phyloP scores from a whole-genome alignment of 2,329 filamentous ascomycete genomes.

The Colletotrichum spaethianum region DNA sequence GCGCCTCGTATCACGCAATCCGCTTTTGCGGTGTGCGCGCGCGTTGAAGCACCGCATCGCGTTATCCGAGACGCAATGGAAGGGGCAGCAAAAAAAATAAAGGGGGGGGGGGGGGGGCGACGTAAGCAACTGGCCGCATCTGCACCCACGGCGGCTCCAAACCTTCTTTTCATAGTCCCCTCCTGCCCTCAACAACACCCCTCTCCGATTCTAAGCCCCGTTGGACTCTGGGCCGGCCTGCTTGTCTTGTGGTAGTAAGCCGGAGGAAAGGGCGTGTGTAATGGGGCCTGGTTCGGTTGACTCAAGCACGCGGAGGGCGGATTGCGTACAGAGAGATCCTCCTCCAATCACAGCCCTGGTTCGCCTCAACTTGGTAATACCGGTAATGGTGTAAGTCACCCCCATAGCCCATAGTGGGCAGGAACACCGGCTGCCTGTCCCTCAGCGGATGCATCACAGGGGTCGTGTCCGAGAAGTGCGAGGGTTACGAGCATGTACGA shows the following conservation, averaged over 20 bases:
- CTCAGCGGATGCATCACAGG: neutral
- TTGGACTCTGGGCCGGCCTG: neutral
- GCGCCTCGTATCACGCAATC: conserved; percentile 5
- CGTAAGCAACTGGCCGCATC: too few relatives aligned
- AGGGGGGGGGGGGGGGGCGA: too few relatives aligned
- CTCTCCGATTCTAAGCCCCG: neutral
- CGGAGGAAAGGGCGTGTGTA: neutral
- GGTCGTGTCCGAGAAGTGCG: neutral
- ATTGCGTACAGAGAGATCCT: neutral
- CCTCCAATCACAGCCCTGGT: conserved; percentile 31
- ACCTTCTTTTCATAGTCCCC: conserved; percentile 31
- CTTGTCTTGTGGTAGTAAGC: neutral
- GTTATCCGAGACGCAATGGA: neutral
- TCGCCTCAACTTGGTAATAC: conserved; percentile 17
- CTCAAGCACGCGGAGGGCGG: neutral
- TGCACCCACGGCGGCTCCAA: conserved; percentile 33
- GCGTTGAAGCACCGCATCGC: neutral
- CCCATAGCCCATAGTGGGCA: too few relatives aligned
- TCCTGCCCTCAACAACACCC: neutral
- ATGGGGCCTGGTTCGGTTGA: neutral
- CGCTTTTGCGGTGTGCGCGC: neutral
- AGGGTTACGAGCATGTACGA: neutral
- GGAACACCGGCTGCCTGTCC: neutral
- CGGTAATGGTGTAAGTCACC: neutral
- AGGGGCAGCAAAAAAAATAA: neutral